These are phyloP conservation scores for Vigna angularis DNA, from an alignment of 306 rosid genomes.

Conservation along the genomic window DNA sequence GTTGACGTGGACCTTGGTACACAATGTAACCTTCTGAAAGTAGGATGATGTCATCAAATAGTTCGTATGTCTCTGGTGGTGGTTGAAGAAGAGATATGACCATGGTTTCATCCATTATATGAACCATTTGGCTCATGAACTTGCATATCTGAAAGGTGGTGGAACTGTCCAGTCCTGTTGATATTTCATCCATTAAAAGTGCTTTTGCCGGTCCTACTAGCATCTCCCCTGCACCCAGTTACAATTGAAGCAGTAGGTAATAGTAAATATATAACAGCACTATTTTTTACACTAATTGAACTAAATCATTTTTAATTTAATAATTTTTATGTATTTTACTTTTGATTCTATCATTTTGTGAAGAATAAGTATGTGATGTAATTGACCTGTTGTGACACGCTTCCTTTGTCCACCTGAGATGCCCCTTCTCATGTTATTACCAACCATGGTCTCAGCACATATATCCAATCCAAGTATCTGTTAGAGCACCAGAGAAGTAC, in stretches of 20 bases:
- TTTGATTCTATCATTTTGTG: not conserved
- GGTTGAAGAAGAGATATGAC: conserved; percentile 64
- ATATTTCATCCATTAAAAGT: conserved; percentile 82
- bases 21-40: conserved; percentile 73
- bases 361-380: not conserved
- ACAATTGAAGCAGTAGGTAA: conserved; percentile 49
- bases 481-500: not conserved
- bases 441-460: conserved; percentile 56
- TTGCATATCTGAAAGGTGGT: conserved; percentile 81
- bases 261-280: not conserved
- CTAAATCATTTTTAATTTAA: not conserved
- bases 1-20: conserved; percentile 70
- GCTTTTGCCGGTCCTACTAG: conserved; percentile 80
- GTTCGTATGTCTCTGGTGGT: conserved; percentile 67
- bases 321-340: not conserved
- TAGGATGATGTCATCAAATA: conserved; percentile 55
- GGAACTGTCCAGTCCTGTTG: conserved; percentile 88
- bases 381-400: conserved; percentile 58
- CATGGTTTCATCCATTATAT: conserved; percentile 73
- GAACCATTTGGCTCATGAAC: conserved; percentile 80
- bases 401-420: conserved; percentile 66
- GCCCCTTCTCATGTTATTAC: conserved; percentile 57
- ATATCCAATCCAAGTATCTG: conserved; percentile 61
- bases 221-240: conserved; percentile 71
- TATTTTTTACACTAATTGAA: not conserved